Conservation (phyloP, 208 protist genomes). For the Leishmania guyanensis region DNA sequence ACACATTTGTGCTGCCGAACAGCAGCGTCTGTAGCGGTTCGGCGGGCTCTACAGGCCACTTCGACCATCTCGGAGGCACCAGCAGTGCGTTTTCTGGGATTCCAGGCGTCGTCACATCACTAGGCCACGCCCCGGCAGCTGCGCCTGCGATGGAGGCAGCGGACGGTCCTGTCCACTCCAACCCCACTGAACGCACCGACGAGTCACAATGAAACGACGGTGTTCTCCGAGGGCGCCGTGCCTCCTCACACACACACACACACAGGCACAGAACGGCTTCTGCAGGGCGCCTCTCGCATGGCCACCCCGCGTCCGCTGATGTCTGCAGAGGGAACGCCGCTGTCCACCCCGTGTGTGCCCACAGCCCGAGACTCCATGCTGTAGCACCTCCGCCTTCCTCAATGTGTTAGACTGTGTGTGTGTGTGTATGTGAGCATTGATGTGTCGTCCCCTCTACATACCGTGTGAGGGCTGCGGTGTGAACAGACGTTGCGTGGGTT, state of each 20-base stretch:
- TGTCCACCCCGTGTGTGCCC: constrained; percentile 6
- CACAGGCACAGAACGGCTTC: constrained; percentile 18
- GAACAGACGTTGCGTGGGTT: not conserved
- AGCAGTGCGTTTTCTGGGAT: not conserved
- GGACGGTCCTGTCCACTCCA: constrained; percentile 2
- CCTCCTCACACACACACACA: constrained; percentile 12
- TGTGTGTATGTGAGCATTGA: not conserved
- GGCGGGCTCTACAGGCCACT: not conserved
- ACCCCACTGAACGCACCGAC: constrained; percentile 6
- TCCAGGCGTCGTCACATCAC: not conserved
- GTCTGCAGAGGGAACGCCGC: constrained; percentile 39
- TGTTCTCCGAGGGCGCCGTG: constrained; percentile 14
- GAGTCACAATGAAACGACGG: constrained; percentile 25
- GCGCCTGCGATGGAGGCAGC: constrained; percentile 8
- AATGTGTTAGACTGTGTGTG: not conserved
- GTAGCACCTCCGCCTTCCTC: not conserved
- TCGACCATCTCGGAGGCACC: not conserved
- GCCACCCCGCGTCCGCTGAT: constrained; percentile 38
- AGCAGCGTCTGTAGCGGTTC: constrained; percentile 16
- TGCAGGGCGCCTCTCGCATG: constrained; percentile 61
- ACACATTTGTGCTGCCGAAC: constrained; percentile 17
- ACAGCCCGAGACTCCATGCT: not conserved
- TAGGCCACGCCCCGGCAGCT: not conserved
- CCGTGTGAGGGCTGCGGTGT: not conserved
- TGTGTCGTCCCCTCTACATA: not conserved